Evolutionary conservation across 148 eudicot genomes (phyloP), one percentile per base, ranked within the genome.

Genomic region (Silene conica): DNA sequence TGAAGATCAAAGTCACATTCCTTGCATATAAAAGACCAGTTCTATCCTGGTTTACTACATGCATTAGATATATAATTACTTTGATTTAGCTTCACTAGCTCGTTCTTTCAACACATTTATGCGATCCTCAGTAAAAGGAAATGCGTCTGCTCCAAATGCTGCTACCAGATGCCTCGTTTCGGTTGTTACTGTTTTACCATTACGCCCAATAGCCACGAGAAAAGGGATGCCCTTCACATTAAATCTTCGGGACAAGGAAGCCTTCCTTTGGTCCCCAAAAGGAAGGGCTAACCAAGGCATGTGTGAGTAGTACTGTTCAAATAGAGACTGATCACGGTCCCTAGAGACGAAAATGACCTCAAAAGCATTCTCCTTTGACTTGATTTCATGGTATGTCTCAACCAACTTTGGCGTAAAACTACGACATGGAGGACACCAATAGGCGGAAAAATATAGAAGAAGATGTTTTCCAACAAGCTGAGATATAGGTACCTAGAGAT

Each of bases 271-370:
- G 31, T 88, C 91, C 6, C 87, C 86, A 66, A 82, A 84, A 61
- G 89, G 89, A 56, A 86, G 83, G 72, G 89, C 83, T 18, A 86
- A 76, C 89, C 89, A 86, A 2, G 89, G 87, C 89, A 86, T 86
- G 58, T 74, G 46, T 8, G 84, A 61, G 66, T 80, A 84, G 81
- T 80, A 86, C 11, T 82, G 78, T 18, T 78, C 70, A 18, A 86
- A 86, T 52, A 84, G 74, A 18, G 75, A 34, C 59, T 82, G 84
- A 38, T 82, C 86, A 9, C 83, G 78, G 72, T 86, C 89, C 52
- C 89, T 86, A 8, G 89, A 86, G 67, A 60, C 77, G 69, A 86
- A 86, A 71, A 86, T 74, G 50, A 88, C 78, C 73, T 88, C 91
- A 22, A 88, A 86, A 5, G 72, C 82, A 23, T 72, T 72, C 66